Base-by-base conservation (phyloP, 495 filamentous ascomycete genomes). In the Rusavskia elegans region DNA sequence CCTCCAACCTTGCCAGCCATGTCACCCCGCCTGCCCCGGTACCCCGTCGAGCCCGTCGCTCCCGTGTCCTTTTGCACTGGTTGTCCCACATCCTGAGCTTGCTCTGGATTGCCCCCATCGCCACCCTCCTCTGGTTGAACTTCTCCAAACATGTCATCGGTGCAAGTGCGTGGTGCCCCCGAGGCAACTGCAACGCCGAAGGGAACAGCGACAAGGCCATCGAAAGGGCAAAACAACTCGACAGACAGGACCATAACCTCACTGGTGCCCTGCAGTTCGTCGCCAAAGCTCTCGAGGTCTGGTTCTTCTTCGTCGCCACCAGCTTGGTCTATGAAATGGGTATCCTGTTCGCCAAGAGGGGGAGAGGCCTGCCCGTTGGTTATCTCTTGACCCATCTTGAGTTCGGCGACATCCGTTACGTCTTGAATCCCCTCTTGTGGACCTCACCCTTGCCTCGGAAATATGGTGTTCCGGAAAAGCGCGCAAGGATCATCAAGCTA, bases 241-340 rank as follows among this genome's bases (percentile, higher is more conserved):
- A 63, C 20, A 45, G 49, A 5, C 40, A 55, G 1, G 59, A 61
- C 42, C 61, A 59, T 49, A 53, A 63, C 25, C 20, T 58, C 5
- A 53, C 59, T 9, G 61, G 59, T 14, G 53, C 55, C 2, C 55
- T 63, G 9, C 61, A 61, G 44, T 63, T 63, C 30, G 61, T 61
- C 16, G 50, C 61, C n/a, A 61, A 63, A 37, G 54, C 51, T 5
- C 45, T 63, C 2, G 61, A 63, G 50, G 49, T 63, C 17, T 63
- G 61, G 61, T 63, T 63, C 59, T 50, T 53, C 27, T 37, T 61
- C 50, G 55, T 63, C 25, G 61, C 61, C 14, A 53, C 59, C 14
- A 54, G 53, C 35, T 39, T 63, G 36, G 39, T 63, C 35, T 61
- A 61, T 51, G 55, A 61, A 21, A 23, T 61, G 14, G 57, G 52